Percentiles rank a stretch among this genome's conserved stretches.
These are phyloP conservation scores for Vitis hybrid DNA, from an alignment of 177 flowering plant genomes.

Conservation along the genomic window DNA sequence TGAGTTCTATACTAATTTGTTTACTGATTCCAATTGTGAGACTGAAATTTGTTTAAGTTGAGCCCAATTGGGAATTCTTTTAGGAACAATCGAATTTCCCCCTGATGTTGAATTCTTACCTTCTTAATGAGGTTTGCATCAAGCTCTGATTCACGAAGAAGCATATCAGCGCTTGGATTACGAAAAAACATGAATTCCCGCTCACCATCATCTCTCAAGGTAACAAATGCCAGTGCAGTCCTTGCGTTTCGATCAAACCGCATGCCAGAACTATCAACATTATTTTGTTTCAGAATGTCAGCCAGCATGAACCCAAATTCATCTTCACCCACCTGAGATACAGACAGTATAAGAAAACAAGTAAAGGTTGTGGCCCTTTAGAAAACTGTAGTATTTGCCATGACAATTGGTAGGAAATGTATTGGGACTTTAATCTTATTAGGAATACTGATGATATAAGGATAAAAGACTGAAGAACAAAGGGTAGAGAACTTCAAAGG, in stretches of 20 bases:
- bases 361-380: too few relatives aligned
- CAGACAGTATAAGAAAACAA: not conserved
- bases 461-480: too few relatives aligned
- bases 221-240: slow-evolving; percentile 62
- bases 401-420: too few relatives aligned
- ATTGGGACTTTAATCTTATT: too few relatives aligned
- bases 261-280: slow-evolving; percentile 51
- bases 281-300: slow-evolving; percentile 50
- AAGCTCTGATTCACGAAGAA: slow-evolving; percentile 52
- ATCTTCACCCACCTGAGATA: slow-evolving; percentile 52
- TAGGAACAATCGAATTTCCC: too few relatives aligned
- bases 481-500: not conserved
- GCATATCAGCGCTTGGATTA: slow-evolving; percentile 69
- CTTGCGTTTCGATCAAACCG: slow-evolving; percentile 52
- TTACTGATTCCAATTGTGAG: too few relatives aligned
- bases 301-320: slow-evolving; percentile 58
- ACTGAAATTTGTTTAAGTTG: too few relatives aligned
- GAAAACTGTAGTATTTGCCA: too few relatives aligned
- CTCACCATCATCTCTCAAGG: slow-evolving; percentile 55
- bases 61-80: too few relatives aligned
- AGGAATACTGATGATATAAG: too few relatives aligned
- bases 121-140: slow-evolving; percentile 38
- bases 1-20: too few relatives aligned
- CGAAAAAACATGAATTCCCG: slow-evolving; percentile 65
- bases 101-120: slow-evolving; percentile 20